phyloP scores from a whole-genome alignment of 805 yeast genomes.

The Kluyveromyces aestuarii region DNA sequence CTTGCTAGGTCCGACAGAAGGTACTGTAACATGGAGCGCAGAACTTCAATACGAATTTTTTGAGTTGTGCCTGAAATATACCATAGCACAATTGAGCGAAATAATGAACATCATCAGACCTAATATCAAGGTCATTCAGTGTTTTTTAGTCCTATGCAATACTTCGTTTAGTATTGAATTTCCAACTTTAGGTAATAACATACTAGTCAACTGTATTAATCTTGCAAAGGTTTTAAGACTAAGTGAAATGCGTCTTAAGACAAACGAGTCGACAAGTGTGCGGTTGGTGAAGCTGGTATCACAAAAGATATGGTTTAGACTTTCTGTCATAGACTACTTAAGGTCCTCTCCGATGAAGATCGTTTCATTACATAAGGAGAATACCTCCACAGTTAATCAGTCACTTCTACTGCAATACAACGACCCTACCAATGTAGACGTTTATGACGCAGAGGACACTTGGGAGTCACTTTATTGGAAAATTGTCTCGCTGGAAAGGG shows the following conservation, averaged over 20 bases:
- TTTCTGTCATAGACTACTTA: conserved; percentile 20
- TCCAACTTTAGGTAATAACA: conserved; percentile 9
- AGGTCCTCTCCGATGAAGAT: conserved; percentile 18
- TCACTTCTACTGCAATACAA: conserved; percentile 14
- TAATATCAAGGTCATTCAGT: conserved; percentile 21
- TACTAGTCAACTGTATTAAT: conserved; percentile 18
- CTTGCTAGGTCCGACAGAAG: conserved; percentile 3
- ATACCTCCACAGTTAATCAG: conserved; percentile 21
- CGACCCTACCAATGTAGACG: conserved; percentile 17
- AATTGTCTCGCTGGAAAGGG: conserved; percentile 25
- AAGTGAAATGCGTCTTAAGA: conserved; percentile 14
- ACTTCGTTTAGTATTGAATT: conserved; percentile 15
- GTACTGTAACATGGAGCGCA: conserved; percentile 9
- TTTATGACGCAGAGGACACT: conserved; percentile 20
- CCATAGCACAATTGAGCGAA: conserved; percentile 12
- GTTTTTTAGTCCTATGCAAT: conserved; percentile 16
- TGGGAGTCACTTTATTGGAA: conserved; percentile 26
- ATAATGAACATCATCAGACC: conserved; percentile 17
- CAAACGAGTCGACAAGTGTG: conserved; percentile 16
- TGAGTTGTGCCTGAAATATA: conserved; percentile 10
- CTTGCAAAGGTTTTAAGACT: conserved; percentile 18
- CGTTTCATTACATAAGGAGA: conserved; percentile 15
- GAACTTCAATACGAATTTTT: conserved; percentile 9
- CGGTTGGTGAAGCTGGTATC: conserved; percentile 16
- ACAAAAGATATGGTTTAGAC: conserved; percentile 23